Evolutionary conservation across 2,329 filamentous ascomycete genomes (phyloP), one percentile per base, ranked within the genome.

Genomic region (Ramichloridium luteum): DNA sequence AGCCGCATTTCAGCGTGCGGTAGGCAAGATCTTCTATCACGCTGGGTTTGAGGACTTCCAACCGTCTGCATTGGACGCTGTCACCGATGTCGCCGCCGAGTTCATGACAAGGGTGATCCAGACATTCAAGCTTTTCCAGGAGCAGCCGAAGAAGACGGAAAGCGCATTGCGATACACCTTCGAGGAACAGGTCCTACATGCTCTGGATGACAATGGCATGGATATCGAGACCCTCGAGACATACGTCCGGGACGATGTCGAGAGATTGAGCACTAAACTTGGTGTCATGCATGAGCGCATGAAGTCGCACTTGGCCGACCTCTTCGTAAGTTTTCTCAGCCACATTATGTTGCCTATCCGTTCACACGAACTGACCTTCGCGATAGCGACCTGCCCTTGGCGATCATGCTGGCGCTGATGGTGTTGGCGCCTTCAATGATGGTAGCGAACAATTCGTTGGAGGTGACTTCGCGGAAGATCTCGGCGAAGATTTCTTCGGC

Each of bases 401-500:
- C 30, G 82, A 55, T 31, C 60, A 93, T 48, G 75, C 72, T 27
- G 80, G 80, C 20, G 72, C 74, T 17, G 90, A 96, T 51, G 90
- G 86, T 20, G 85, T 79, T 4, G 81, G 80, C 35, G 82, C 85
- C 5, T 98, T 98, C 67, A 84, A 92, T 40, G 90, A 98, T 48
- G 88, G 86, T 43, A 93, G 85, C 56, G 90, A 98, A 43, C 90
- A 96, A 53, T 98, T 96, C 47, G 77, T 94, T 28, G 84, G 82
- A 27, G 90, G 90, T 39, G 90, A 98, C 57, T 98, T 98, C 55
- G 90, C 90, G 1, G 90, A 94, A 54, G 90, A 98, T 47, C 80
- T 98, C 9, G 88, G 86, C 39, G 90, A 98, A 63, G 90, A 98
- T 60, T 98, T 94, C 70, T 98, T 98, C 51, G 90, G 90, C 16